A percentile compares a stretch with the other conserved stretches of the same genome.
These are phyloP conservation scores for Cladosporium sp. DNA, from an alignment of 2,329 filamentous ascomycete genomes.

Conservation along the genomic window DNA sequence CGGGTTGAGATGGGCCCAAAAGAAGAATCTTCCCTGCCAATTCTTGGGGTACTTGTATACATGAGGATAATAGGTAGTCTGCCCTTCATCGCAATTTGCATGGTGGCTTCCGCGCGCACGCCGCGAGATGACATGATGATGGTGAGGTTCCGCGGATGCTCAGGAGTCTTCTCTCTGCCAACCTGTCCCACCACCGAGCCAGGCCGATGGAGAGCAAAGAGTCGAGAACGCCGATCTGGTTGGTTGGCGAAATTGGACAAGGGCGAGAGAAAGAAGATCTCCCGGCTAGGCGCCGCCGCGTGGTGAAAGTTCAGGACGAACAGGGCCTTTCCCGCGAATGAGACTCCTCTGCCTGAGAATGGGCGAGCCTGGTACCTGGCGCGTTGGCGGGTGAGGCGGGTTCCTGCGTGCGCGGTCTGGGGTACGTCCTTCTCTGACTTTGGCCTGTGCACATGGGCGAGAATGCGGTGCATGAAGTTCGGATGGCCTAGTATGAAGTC, in stretches of 20 bases:
- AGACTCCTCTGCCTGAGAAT: no score
- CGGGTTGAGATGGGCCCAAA: not conserved
- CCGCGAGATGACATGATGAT: not conserved
- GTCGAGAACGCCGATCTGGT: not conserved
- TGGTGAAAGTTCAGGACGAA: not conserved
- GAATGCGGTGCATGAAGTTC: not conserved
- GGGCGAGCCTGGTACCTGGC: slow-evolving; percentile 10
- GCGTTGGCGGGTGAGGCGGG: no score
- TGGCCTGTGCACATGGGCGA: slow-evolving; percentile 11
- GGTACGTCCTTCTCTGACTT: slow-evolving; percentile 2
- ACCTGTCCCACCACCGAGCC: no score
- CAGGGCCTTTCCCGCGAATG: slow-evolving; percentile 4
- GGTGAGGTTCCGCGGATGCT: not conserved
- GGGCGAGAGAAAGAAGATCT: slow-evolving; percentile 3
- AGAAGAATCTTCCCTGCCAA: slow-evolving; percentile 13
- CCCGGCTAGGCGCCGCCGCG: slow-evolving; percentile 13
- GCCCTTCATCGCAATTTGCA: slow-evolving; percentile 3
- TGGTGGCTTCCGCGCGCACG: not conserved
- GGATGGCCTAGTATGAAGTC: not conserved
- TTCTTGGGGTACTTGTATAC: slow-evolving; percentile 6
- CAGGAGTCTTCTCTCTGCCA: no score
- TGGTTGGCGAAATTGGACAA: slow-evolving; percentile 9
- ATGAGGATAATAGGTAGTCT: no score
- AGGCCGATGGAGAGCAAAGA: no score
- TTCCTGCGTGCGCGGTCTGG: slow-evolving; percentile 12